Percentiles rank a stretch among this genome's conserved stretches.
phyloP scores from a whole-genome alignment of 2,329 filamentous ascomycete species.

The Fonsecaea nubica region DNA sequence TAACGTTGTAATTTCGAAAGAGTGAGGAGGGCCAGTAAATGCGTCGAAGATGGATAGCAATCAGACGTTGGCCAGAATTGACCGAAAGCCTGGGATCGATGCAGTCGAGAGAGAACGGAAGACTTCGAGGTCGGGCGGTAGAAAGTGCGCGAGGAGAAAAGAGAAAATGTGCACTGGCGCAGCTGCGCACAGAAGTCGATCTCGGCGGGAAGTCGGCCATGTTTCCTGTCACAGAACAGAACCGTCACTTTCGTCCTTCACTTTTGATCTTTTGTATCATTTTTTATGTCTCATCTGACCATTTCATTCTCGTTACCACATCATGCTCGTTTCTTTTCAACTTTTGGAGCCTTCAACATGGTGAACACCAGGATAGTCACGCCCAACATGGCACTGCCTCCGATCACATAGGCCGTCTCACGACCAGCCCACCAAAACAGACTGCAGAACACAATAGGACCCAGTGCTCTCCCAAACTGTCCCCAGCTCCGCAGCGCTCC shows the following conservation, averaged over 20 bases:
- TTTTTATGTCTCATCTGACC: neutral
- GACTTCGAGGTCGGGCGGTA: neutral
- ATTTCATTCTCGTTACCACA: conserved; percentile 1
- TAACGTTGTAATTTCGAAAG: neutral
- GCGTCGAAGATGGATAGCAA: neutral
- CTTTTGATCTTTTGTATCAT: neutral
- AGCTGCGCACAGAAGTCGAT: neutral
- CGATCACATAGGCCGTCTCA: conserved; percentile 81
- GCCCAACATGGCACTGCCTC: conserved; percentile 77
- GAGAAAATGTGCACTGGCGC: neutral
- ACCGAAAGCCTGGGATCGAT: neutral
- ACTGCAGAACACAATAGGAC: conserved; percentile 88
- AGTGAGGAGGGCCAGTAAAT: neutral
- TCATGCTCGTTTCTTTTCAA: conserved; percentile 19
- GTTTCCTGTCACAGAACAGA: neutral
- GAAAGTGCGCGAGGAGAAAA: neutral
- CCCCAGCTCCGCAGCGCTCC: conserved; percentile 81
- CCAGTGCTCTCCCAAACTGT: conserved; percentile 84
- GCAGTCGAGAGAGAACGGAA: neutral
- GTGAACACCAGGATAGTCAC: conserved; percentile 54
- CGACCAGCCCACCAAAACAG: conserved; percentile 98
- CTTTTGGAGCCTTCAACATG: conserved; percentile 29
- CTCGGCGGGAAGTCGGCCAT: neutral
- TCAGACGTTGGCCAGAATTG: neutral
- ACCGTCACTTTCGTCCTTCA: neutral